Conservation (phyloP, 208 protist genomes). For the Trypanosoma lewisi region DNA sequence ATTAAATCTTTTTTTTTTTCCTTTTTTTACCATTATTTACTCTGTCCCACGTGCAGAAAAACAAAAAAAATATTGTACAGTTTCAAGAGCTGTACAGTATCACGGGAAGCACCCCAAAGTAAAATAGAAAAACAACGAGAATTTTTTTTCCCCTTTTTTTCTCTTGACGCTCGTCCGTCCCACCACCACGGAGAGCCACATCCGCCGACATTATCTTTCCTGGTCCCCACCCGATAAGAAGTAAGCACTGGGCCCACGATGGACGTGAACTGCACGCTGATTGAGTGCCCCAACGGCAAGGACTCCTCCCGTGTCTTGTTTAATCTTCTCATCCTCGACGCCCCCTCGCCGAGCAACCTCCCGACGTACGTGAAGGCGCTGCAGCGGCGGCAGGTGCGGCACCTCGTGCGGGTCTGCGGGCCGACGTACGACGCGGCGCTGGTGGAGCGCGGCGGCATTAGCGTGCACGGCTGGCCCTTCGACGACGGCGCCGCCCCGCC, state of each 20-base stretch:
- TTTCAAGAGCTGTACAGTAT: no score
- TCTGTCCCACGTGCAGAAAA: no score
- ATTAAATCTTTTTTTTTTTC: no score
- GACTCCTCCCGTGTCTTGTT: constrained; percentile 40
- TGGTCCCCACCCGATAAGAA: no score
- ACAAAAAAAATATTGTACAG: no score
- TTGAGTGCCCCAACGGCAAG: constrained; percentile 71
- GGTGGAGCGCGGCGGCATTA: constrained; percentile 65
- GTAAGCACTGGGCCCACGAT: constrained; percentile 23
- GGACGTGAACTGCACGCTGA: constrained; percentile 82
- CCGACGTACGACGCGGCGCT: constrained; percentile 73
- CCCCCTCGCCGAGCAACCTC: constrained; percentile 83
- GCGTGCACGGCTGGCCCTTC: constrained; percentile 89
- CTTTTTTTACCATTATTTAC: no score
- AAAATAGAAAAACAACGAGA: no score
- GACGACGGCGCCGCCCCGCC: constrained; percentile 90
- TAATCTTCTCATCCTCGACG: constrained; percentile 86
- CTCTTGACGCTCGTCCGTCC: no score
- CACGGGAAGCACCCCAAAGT: no score
- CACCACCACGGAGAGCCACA: no score
- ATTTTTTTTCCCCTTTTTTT: no score
- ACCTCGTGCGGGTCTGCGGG: constrained; percentile 88
- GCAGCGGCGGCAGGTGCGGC: constrained; percentile 67
- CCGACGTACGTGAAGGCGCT: constrained; percentile 90
- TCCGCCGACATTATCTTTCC: no score